Percentiles rank a stretch among this genome's conserved stretches.
phyloP scores from a whole-genome alignment of 257 asterid genomes.

The Fraxinus excelsior region DNA sequence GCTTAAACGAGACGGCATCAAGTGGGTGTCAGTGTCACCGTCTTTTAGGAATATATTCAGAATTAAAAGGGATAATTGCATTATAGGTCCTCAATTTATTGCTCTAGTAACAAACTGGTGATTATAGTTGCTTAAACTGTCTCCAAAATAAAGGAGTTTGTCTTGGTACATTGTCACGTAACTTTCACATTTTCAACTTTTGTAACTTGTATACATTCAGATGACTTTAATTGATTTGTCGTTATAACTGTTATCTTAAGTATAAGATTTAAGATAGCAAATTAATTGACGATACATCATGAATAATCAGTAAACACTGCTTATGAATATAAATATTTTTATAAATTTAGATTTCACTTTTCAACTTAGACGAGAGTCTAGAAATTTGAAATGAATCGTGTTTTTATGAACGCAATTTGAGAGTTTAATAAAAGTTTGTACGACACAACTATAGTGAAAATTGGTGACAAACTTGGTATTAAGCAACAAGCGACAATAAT shows the following conservation, averaged over 20 bases:
- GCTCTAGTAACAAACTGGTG: not conserved
- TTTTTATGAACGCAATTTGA: not conserved
- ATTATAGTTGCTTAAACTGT: not conserved
- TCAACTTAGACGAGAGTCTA: not conserved
- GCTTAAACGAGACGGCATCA: conserved; percentile 17
- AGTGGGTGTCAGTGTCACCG: conserved; percentile 34
- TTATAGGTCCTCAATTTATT: not conserved
- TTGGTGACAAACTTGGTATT: too few relatives aligned
- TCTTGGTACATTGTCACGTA: not conserved
- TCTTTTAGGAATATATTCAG: conserved; percentile 27
- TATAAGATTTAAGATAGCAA: too few relatives aligned
- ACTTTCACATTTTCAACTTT: not conserved
- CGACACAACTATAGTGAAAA: too few relatives aligned
- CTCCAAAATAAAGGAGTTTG: not conserved
- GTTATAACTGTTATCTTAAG: too few relatives aligned
- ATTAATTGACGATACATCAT: too few relatives aligned
- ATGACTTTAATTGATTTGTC: too few relatives aligned
- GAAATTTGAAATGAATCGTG: not conserved
- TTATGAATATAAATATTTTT: too few relatives aligned
- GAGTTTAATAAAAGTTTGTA: not conserved
- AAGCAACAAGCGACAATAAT: not conserved
- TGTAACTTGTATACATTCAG: too few relatives aligned
- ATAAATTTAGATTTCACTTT: not conserved
- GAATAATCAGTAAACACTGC: too few relatives aligned
- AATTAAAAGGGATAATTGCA: not conserved